Evolutionary conservation across 371 early-diverging fungal genomes (phyloP), one percentile per base, ranked within the genome.

Genomic region (Apophysomyces sp.): DNA sequence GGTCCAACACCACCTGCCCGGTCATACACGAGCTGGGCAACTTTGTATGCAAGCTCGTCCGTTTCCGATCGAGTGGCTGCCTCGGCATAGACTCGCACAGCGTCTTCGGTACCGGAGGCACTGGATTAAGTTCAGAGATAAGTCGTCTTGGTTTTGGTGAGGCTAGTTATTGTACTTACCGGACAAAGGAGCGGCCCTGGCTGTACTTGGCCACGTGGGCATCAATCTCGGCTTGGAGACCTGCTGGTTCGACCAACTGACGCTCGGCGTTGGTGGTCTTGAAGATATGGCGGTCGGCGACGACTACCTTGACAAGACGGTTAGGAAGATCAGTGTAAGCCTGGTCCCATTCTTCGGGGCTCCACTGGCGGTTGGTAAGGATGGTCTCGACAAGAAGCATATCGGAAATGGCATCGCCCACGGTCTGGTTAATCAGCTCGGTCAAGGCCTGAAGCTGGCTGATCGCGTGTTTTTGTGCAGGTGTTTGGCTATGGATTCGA

Each of bases 31-130:
- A 95, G 76, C 15, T 93, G 88, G 9, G 87, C 87, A 44, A 95
- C 89, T 55, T 87, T 84, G 71, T 83, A 87, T 13, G 92, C 91
- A 58, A 94, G 81, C 66, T 91, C 88, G 53, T 93, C 93, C 39
- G 89, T 89, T 69, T 92, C 93, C 6, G 89, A 74, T 51, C 88
- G 87, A 3, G 96, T 95, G 27, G 92, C 93, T 11, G 98, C 99
- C 80, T 99, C 99, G 34, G 98, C 98, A 78, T 98, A 99, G 16
- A 99, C 94, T 56, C 99, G 89, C 29, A 99, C 98, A 27, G 98
- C 92, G 78, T 99, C 99, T 78, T 99, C 99, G 18, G 99, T 99
- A 27, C 99, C 99, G n/a, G 98, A 97, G 31, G 99, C 99, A 65
- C 97, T 86, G 59, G 18, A 5, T 29, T 21, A 56, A 12, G 16